Percentiles rank a stretch among this genome's conserved stretches.
Evolutionary conservation across 164 flowering plant species (phyloP).

Genomic region (Warburgia ugandensis): DNA sequence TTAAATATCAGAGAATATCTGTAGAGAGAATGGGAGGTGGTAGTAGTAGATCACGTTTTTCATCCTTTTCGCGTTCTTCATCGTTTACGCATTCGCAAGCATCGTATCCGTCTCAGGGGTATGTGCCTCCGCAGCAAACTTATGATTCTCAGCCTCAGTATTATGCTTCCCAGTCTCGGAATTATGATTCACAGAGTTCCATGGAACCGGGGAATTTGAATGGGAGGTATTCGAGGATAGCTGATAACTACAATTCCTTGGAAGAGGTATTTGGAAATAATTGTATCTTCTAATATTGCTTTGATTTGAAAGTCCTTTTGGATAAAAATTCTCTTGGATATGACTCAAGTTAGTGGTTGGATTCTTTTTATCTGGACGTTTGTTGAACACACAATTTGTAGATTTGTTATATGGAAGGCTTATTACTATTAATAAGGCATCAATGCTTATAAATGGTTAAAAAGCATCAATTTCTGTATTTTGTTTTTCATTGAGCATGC

Average conservation of each 20-base stretch:
- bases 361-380: not conserved
- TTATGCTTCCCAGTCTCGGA: not conserved
- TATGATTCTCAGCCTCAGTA: not conserved
- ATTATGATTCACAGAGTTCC: not conserved
- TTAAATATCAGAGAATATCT: not conserved
- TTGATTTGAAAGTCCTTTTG: too few species aligned
- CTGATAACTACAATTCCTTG: constrained; percentile 52
- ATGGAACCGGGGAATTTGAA: not conserved
- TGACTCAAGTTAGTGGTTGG: not conserved
- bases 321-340: not conserved
- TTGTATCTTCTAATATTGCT: not conserved
- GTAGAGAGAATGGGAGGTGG: constrained; percentile 1
- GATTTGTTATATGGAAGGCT: not conserved
- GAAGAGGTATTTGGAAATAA: constrained; percentile 46
- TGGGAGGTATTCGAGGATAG: constrained; percentile 56
- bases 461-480: too few species aligned
- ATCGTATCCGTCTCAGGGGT: not conserved
- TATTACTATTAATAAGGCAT: too few species aligned
- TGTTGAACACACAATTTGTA: not conserved
- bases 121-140: not conserved
- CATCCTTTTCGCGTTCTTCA: not conserved
- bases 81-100: too few species aligned
- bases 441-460: too few species aligned
- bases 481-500: too few species aligned
- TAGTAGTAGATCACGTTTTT: not conserved